Evolutionary conservation across 192 early-diverging fungal species (phyloP).

Genomic region (Backusella circina): DNA sequence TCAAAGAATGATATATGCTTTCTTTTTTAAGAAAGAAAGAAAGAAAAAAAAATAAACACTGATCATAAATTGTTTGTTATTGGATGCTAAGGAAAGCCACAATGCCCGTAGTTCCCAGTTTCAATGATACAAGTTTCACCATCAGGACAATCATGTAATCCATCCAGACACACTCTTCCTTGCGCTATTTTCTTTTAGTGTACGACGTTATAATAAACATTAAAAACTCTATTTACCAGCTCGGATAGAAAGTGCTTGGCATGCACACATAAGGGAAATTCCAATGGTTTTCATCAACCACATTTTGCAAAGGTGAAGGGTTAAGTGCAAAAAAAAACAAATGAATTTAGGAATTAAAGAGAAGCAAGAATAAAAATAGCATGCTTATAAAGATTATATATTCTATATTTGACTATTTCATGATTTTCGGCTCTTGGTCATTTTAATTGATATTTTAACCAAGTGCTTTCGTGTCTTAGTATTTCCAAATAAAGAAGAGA

Average conservation of each 20-base stretch:
- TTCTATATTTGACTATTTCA: not conserved
- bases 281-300: not conserved
- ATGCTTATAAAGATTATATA: not conserved
- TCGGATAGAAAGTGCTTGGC: not conserved
- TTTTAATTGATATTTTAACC: not conserved
- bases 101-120: not conserved
- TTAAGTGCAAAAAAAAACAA: not conserved
- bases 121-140: not conserved
- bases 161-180: not conserved
- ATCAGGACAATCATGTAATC: slow-evolving; percentile 5
- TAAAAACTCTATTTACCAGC: not conserved
- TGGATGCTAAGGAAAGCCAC: not conserved
- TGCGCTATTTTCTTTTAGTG: not conserved
- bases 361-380: not conserved
- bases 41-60: not conserved
- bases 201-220: not conserved
- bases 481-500: too few relatives aligned
- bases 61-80: not conserved
- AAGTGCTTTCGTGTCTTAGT: not conserved
- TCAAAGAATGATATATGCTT: not conserved
- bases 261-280: not conserved
- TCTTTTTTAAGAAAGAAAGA: not conserved
- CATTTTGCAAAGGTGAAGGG: not conserved
- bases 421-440: not conserved
- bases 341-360: not conserved